Percentiles rank a stretch among this genome's conserved stretches.
phyloP scores from a whole-genome alignment of 2,329 filamentous ascomycete species.

The Trichoderma breve region DNA sequence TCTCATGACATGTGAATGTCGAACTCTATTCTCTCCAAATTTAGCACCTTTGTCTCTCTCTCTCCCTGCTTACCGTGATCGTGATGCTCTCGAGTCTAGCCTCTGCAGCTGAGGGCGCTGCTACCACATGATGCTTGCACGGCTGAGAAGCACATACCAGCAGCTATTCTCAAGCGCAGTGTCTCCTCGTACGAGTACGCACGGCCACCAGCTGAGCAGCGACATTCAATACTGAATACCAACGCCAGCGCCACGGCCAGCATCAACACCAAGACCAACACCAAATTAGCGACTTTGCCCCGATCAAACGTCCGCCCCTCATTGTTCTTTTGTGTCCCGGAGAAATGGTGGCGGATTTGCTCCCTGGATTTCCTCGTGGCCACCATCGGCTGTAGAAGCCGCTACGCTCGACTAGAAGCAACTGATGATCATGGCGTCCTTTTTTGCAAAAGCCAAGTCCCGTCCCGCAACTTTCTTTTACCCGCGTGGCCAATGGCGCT shows the following conservation, averaged over 20 bases:
- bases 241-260: background rate
- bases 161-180: background rate
- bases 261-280: background rate
- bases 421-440: conserved; percentile 6
- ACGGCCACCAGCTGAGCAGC: background rate
- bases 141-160: background rate
- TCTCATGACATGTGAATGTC: background rate
- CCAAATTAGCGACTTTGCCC: background rate
- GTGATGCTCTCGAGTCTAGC: background rate
- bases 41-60: background rate
- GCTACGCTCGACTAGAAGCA: background rate
- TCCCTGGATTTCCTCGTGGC: background rate
- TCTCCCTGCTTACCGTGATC: background rate
- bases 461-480: conserved; percentile 19
- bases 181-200: background rate
- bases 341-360: conserved; percentile 6
- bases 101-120: background rate
- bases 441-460: conserved; percentile 9
- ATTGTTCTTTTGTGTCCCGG: background rate
- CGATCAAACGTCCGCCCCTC: background rate
- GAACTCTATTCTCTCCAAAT: background rate
- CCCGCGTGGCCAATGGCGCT: conserved; percentile 10
- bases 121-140: conserved; percentile 2
- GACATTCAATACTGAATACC: background rate
- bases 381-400: background rate